These are phyloP conservation scores for Lunularia cruciata DNA, from an alignment of 225 moss, liverwort and hornwort genomes.

Conservation along the genomic window DNA sequence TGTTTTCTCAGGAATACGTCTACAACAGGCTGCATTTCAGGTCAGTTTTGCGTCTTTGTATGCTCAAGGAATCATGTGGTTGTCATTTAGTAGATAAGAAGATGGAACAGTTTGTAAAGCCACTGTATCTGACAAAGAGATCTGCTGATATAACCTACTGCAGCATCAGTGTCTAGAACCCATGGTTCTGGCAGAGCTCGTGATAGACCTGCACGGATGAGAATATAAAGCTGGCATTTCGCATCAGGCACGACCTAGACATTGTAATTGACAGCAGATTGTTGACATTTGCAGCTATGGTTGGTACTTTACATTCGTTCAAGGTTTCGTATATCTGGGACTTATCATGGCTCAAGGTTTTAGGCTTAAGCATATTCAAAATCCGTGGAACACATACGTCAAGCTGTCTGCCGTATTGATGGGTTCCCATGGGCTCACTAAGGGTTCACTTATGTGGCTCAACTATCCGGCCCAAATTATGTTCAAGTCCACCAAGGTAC, in stretches of 20 bases:
- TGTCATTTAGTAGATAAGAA: no score
- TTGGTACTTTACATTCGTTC: conserved; percentile 89
- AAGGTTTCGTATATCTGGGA: conserved; percentile 74
- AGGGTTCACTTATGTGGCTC: conserved; percentile 81
- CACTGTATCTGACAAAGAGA: no score
- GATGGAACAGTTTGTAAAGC: no score
- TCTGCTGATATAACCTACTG: no score
- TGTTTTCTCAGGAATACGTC: conserved; percentile 72
- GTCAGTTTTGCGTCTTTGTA: no score
- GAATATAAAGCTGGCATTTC: no score
- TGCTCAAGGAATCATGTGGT: no score
- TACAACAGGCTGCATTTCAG: conserved; percentile 85
- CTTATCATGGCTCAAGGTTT: conserved; percentile 71
- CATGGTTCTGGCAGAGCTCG: no score
- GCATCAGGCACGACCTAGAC: no score
- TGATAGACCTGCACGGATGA: no score
- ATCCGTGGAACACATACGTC: conserved; percentile 81
- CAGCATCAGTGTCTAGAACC: no score
- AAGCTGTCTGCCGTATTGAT: conserved; percentile 81
- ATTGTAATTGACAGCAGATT: background rate
- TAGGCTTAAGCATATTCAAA: conserved; percentile 72
- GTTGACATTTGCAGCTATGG: conserved; percentile 55
- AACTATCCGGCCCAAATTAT: conserved; percentile 88
- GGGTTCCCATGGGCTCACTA: conserved; percentile 83
- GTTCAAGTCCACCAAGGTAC: conserved; percentile 92